These are phyloP conservation scores for Stephania japonica DNA, from an alignment of 164 flowering plant genomes.

Conservation along the genomic window DNA sequence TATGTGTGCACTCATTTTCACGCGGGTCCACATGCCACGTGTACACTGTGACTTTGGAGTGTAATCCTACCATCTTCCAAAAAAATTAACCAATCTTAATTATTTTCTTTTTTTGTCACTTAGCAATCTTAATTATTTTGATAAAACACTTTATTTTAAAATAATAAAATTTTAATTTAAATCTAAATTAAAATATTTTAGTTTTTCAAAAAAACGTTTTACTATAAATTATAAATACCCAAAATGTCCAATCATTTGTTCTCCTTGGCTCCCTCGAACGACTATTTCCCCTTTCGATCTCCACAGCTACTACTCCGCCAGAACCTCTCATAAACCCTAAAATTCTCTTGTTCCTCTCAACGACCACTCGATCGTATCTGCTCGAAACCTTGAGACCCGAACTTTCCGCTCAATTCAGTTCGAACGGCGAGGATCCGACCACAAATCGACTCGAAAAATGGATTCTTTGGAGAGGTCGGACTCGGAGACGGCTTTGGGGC, in stretches of 20 bases:
- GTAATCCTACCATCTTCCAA: no score
- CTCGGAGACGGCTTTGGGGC: conserved; percentile 34
- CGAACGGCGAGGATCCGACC: not conserved
- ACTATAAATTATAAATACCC: not conserved
- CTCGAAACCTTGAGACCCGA: not conserved
- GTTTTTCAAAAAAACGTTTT: no score
- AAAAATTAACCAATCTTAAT: no score
- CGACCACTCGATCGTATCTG: not conserved
- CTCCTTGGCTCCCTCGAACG: not conserved
- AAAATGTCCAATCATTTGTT: not conserved
- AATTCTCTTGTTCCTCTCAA: not conserved
- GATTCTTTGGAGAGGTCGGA: conserved; percentile 54
- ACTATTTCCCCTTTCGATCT: not conserved
- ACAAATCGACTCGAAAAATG: conserved; percentile 21
- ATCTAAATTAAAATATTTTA: no score
- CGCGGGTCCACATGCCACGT: no score
- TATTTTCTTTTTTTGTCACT: no score
- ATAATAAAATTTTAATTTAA: no score
- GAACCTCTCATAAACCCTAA: conserved; percentile 1
- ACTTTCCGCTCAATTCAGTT: not conserved
- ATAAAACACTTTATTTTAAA: no score
- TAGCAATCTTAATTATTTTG: no score
- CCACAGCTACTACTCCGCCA: not conserved
- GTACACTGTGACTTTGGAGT: no score
- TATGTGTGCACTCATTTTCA: no score